phyloP scores from a whole-genome alignment of 805 yeast species.

The Wickerhamiella bombiphila region DNA sequence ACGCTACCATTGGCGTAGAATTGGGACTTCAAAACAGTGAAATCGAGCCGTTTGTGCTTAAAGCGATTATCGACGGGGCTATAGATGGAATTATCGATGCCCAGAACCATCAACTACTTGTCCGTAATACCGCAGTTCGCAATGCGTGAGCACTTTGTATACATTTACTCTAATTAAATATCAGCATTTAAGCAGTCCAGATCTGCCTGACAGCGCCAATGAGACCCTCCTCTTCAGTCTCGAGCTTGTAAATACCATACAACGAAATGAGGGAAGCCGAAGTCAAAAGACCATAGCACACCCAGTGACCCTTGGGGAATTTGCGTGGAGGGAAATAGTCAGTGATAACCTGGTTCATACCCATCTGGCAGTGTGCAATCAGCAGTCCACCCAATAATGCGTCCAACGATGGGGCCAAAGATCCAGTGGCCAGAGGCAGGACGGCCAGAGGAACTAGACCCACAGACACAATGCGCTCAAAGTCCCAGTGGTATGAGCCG shows the following conservation, averaged over 20 bases:
- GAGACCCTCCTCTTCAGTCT: slow-evolving; percentile 65
- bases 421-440: slow-evolving; percentile 65
- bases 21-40: slow-evolving; percentile 9
- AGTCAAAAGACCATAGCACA: slow-evolving; percentile 52
- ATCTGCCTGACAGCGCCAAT: slow-evolving; percentile 45
- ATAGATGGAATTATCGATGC: slow-evolving; percentile 18
- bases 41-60: slow-evolving; percentile 16
- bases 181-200: slow-evolving; percentile 37
- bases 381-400: slow-evolving; percentile 50
- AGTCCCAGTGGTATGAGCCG: slow-evolving; percentile 91
- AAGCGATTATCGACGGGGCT: slow-evolving; percentile 16
- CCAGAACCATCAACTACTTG: slow-evolving; percentile 10
- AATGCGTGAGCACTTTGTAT: slow-evolving; percentile 11
- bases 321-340: slow-evolving; percentile 85
- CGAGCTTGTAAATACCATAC: slow-evolving; percentile 67
- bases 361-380: slow-evolving; percentile 69
- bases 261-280: slow-evolving; percentile 57
- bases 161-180: neutral
- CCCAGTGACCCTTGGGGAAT: slow-evolving; percentile 60
- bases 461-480: slow-evolving; percentile 58
- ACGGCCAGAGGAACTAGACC: slow-evolving; percentile 64
- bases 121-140: slow-evolving; percentile 12
- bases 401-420: slow-evolving; percentile 55
- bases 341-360: slow-evolving; percentile 78
- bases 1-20: slow-evolving; percentile 5